phyloP scores from a whole-genome alignment of 768 basidiomycete genomes.

The Podaxis sp. region DNA sequence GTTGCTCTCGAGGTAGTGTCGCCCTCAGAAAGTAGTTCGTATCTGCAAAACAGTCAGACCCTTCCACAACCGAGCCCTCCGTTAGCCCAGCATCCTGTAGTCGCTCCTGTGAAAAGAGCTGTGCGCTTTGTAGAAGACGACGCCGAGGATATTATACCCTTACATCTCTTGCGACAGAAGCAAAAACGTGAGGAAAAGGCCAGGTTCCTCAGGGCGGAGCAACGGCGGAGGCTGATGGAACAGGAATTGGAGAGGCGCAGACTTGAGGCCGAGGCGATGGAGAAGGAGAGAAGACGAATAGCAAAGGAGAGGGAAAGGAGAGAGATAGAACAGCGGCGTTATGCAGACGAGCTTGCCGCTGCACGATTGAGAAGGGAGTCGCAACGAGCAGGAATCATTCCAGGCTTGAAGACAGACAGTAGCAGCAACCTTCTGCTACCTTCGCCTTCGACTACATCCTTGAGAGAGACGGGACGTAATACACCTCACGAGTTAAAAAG shows the following conservation, averaged over 20 bases:
- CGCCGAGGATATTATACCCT: conserved; percentile 66
- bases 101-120: conserved; percentile 42
- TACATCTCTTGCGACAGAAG: conserved; percentile 69
- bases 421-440: conserved; percentile 26
- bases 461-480: conserved; percentile 43
- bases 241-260: conserved; percentile 49
- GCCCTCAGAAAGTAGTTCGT: background rate
- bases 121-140: conserved; percentile 68
- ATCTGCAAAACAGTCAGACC: background rate
- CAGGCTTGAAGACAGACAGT: conserved; percentile 27
- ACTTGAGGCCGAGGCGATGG: conserved; percentile 42
- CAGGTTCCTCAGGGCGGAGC: conserved; percentile 59
- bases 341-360: conserved; percentile 59
- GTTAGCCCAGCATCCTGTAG: background rate
- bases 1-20: conserved; percentile 1
- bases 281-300: conserved; percentile 47
- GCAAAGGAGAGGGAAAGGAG: conserved; percentile 51
- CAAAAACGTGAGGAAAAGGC: conserved; percentile 75
- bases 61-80: conserved; percentile 16
- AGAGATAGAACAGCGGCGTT: conserved; percentile 50
- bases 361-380: conserved; percentile 61
- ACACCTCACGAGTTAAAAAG: conserved; percentile 34
- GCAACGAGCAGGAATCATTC: conserved; percentile 44
- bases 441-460: conserved; percentile 37
- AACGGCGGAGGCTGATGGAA: conserved; percentile 48